A percentile compares a stretch with the other conserved stretches of the same genome.
Conservation (phyloP, 1,139 yeast genomes). For the Scheffersomyces segobiensis region DNA sequence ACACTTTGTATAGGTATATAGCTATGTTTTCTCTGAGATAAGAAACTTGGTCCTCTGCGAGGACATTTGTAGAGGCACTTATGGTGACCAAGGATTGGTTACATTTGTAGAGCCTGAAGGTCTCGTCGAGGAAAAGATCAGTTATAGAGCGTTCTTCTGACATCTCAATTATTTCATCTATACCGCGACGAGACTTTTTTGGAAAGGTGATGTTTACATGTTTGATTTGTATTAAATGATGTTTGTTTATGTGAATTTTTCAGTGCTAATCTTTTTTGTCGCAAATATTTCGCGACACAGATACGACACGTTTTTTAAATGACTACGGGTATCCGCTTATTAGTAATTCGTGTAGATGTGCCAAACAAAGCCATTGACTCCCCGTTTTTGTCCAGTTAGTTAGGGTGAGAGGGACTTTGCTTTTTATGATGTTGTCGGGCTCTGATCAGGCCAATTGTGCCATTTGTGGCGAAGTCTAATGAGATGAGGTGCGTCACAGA, state of each 20-base stretch:
- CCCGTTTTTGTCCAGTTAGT: neutral
- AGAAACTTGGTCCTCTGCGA: slow-evolving; percentile 4
- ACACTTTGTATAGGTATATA: slow-evolving; percentile 5
- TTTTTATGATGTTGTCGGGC: neutral
- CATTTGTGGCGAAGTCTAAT: neutral
- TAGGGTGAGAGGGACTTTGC: neutral
- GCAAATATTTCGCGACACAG: neutral
- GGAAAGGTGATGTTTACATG: too few relatives aligned
- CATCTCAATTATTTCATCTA: neutral
- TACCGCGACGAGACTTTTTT: too few relatives aligned
- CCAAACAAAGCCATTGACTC: neutral
- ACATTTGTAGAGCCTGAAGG: slow-evolving; percentile 13
- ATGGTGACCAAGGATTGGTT: slow-evolving; percentile 3
- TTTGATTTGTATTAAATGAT: neutral
- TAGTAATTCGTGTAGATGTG: neutral
- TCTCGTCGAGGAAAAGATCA: slow-evolving; percentile 11
- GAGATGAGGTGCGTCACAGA: neutral
- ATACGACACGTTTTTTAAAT: neutral
- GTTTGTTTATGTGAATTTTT: neutral
- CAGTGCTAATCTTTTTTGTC: neutral
- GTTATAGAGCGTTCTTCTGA: neutral
- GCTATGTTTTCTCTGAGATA: slow-evolving; percentile 9
- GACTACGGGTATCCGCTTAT: neutral
- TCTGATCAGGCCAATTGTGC: neutral
- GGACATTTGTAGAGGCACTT: slow-evolving; percentile 5